A percentile compares a stretch with the other conserved stretches of the same genome.
Conservation (phyloP, 192 early-diverging fungal species). For the Coemansia sp. region DNA sequence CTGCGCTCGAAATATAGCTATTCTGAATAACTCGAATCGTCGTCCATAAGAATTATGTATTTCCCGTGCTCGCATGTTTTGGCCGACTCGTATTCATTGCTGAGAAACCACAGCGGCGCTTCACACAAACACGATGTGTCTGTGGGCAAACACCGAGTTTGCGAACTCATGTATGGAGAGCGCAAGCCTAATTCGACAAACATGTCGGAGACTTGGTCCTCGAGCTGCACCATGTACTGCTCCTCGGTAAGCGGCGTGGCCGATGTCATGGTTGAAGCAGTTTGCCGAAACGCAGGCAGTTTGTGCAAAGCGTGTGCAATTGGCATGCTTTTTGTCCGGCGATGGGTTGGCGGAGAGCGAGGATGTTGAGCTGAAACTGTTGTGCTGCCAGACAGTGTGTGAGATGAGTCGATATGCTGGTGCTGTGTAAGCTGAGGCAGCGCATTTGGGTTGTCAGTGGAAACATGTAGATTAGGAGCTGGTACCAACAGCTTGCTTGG, state of each 20-base stretch:
- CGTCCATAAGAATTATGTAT: conserved; percentile 33
- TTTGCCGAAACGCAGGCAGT: neutral
- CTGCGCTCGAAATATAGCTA: conserved; percentile 33
- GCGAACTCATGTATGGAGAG: conserved; percentile 18
- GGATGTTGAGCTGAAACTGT: neutral
- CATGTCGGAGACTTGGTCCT: conserved; percentile 42
- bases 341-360: neutral
- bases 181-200: conserved; percentile 30
- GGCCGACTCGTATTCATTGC: conserved; percentile 2
- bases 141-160: neutral
- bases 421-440: neutral
- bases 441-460: neutral
- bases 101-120: conserved; percentile 21
- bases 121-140: neutral
- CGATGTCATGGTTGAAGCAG: neutral
- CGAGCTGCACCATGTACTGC: conserved; percentile 17
- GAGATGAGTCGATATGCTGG: neutral
- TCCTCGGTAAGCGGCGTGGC: conserved; percentile 7
- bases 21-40: conserved; percentile 48
- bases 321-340: conserved; percentile 1
- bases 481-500: neutral
- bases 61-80: neutral
- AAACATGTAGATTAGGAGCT: neutral
- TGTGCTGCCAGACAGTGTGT: neutral
- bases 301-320: neutral